These are phyloP conservation scores for Chaetoscypha palmicola DNA, from an alignment of 2,329 filamentous ascomycete genomes.

Conservation along the genomic window DNA sequence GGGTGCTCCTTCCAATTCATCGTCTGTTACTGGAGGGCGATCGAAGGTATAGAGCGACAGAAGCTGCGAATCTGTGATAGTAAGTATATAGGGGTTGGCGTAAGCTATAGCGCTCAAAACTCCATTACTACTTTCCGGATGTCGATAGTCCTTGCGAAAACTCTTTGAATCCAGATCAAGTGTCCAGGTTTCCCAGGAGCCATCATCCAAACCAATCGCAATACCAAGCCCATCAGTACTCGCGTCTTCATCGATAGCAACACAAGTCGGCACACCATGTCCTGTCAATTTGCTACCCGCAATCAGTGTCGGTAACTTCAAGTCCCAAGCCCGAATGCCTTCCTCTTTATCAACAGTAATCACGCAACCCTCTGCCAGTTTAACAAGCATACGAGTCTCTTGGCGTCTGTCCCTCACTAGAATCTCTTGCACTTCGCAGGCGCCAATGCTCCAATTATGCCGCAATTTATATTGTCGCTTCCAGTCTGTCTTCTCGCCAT, in stretches of 20 bases:
- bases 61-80: conserved; percentile 66
- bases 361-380: conserved; percentile 68
- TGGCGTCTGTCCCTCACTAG: conserved; percentile 32
- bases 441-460: conserved; percentile 85
- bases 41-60: conserved; percentile 69
- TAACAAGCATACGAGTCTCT: conserved; percentile 61
- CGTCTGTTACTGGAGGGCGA: conserved; percentile 10
- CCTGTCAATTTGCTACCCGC: conserved; percentile 39
- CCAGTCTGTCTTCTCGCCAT: conserved; percentile 57
- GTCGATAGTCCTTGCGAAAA: conserved; percentile 19
- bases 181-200: conserved; percentile 63
- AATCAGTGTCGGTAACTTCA: conserved; percentile 55
- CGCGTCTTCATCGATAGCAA: conserved; percentile 55
- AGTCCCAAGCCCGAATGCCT: conserved; percentile 73
- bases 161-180: conserved; percentile 40
- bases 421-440: conserved; percentile 73
- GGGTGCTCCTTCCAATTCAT: no score
- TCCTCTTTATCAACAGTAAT: conserved; percentile 64
- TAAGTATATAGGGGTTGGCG: conserved; percentile 68
- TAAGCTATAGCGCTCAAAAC: conserved; percentile 63
- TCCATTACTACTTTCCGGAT: conserved; percentile 26
- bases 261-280: conserved; percentile 46
- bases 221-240: conserved; percentile 47
- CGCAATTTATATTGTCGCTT: conserved; percentile 81
- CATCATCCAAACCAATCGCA: conserved; percentile 63